A percentile compares a stretch with the other conserved stretches of the same genome.
Evolutionary conservation across 75 land plant species (phyloP).

Genomic region (Azolla pinnata): DNA sequence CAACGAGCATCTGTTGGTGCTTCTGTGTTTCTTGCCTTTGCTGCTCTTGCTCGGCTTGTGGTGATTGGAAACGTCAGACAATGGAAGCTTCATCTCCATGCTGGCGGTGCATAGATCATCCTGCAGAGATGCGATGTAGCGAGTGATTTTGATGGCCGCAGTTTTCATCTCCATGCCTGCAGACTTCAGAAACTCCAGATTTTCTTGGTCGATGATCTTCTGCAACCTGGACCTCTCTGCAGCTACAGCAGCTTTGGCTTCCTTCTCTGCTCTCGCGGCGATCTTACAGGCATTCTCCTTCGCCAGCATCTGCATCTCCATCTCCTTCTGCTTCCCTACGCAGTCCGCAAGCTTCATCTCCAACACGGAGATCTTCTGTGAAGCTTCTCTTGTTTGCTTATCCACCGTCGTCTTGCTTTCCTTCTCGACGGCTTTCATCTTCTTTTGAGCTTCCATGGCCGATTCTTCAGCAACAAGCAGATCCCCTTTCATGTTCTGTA

Average conservation of each 20-base stretch:
- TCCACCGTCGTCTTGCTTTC: background rate
- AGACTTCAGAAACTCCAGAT: background rate
- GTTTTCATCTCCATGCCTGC: background rate
- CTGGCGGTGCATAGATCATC: background rate
- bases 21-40: background rate
- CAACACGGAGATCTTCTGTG: background rate
- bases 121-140: background rate
- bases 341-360: background rate
- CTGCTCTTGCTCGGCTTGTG: background rate
- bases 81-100: background rate
- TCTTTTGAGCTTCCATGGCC: background rate
- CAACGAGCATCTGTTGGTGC: too few species aligned
- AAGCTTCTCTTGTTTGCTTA: background rate
- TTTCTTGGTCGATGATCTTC: background rate
- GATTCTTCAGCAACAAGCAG: background rate
- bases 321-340: background rate
- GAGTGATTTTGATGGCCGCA: background rate
- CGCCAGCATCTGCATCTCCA: background rate
- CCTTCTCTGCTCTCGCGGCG: background rate
- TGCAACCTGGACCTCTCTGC: background rate
- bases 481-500: conserved; percentile 1
- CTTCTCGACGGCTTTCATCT: background rate
- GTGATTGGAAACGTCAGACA: background rate
- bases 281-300: background rate
- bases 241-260: background rate